Evolutionary conservation across 148 eudicot genomes (phyloP), one percentile per base, ranked within the genome.

Genomic region (Persicaria tinctoria): DNA sequence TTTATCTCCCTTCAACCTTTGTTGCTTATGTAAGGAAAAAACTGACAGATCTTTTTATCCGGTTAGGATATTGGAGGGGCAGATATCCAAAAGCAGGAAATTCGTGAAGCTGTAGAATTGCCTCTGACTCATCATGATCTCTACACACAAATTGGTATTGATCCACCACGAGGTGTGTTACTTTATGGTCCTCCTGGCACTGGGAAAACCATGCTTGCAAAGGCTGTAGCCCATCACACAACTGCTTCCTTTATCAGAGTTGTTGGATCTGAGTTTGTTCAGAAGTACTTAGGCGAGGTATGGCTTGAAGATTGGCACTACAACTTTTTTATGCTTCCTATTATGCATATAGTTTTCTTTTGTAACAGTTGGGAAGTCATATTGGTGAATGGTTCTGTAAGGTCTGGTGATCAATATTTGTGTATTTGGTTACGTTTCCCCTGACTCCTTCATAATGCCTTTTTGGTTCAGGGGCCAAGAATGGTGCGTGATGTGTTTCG

Each of bases 401-500:
- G 59, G 18, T 14, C 14, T 5, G 8, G 7, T 14, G 6, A 14
- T 54, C 32, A 11, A 57, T 57, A 57, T 57, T 18, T 57, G 11
- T 18, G 32, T 57, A 57, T 27, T 57, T 7, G 62, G 62, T 20
- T 7, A 56, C 0, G 1, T 13, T 23, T 62, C 8, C 41, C 41
- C 12, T 60, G 38, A 60, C 38, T 60, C 66, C 18, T 53, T 53
- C 14, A 12, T 16, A 54, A 0, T 73, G 11, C 10, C 17, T 27
- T 10, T 57, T 72, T 70, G 68, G 18, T 68, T 56, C 76, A 93
- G 98, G 97, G 98, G 70, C 93, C 97, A 1, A 81, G 97, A 78
- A 93, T 93, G 98, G 95, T 93, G 47, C 93, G 97, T 83, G 98
- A 95, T 89, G 97, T 92, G 46, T 92, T 94, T 74, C 89, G 98